A percentile compares a stretch with the other conserved stretches of the same genome.
Evolutionary conservation across 202 grass and related monocot species (phyloP).

Genomic region (Brachypodium distachyon): DNA sequence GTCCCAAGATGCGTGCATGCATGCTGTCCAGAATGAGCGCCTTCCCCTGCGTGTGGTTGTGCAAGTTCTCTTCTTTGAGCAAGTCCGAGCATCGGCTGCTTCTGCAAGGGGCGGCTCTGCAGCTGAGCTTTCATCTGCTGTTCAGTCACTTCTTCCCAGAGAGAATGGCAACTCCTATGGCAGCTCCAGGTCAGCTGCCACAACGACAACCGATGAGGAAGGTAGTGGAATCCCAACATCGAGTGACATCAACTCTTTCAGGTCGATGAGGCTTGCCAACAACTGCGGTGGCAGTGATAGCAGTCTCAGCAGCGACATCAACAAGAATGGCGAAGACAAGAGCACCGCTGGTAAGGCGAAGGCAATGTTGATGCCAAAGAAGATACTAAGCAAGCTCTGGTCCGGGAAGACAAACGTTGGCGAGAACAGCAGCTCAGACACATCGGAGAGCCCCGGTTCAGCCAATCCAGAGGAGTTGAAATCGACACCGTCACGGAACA

Average conservation of each 20-base stretch:
- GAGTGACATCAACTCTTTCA: slow-evolving; percentile 58
- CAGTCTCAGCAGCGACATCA: slow-evolving; percentile 49
- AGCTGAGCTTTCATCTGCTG: slow-evolving; percentile 28
- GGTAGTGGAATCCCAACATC: slow-evolving; percentile 39
- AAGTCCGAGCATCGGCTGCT: slow-evolving; percentile 36
- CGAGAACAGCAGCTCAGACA: slow-evolving; percentile 80
- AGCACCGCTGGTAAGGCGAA: slow-evolving; percentile 4
- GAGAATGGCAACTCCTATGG: slow-evolving; percentile 86
- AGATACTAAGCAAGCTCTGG: slow-evolving; percentile 91
- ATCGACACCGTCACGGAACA: slow-evolving; percentile 57
- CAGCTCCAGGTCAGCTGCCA: slow-evolving; percentile 83
- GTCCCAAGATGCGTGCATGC: slow-evolving; percentile 70
- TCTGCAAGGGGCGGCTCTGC: slow-evolving; percentile 14
- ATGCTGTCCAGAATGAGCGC: slow-evolving; percentile 89
- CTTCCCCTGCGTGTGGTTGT: slow-evolving; percentile 93
- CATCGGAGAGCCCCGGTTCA: slow-evolving; percentile 74
- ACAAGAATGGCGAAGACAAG: slow-evolving; percentile 43
- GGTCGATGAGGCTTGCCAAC: slow-evolving; percentile 48
- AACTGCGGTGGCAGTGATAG: slow-evolving; percentile 54
- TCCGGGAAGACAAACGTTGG: slow-evolving; percentile 45
- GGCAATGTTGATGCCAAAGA: slow-evolving; percentile 66
- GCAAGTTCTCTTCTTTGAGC: slow-evolving; percentile 94
- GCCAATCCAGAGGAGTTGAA: slow-evolving; percentile 59
- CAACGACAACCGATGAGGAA: slow-evolving; percentile 75
- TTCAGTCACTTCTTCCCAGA: slow-evolving; percentile 45